Evolutionary conservation across 2,329 filamentous ascomycete species (phyloP).

Genomic region (Cercospora beticola): DNA sequence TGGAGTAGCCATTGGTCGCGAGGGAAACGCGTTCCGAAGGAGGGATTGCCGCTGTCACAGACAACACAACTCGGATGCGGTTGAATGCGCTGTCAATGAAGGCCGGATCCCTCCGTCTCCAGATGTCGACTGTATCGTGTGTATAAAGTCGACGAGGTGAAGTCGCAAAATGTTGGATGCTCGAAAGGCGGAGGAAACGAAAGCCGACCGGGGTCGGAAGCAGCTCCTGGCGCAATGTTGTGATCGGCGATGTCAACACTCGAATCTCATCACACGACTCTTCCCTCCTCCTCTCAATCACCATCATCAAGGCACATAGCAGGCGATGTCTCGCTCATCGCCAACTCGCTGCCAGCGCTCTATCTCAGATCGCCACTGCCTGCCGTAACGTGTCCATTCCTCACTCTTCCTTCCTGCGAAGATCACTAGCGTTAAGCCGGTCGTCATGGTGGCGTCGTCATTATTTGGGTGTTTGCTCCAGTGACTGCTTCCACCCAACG

Average conservation of each 20-base stretch:
- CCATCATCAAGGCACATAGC: neutral
- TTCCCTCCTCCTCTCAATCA: neutral
- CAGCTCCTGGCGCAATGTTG: neutral
- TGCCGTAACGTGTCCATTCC: neutral
- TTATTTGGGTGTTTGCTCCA: conserved; percentile 1
- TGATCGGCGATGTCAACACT: neutral
- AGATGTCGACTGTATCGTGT: neutral
- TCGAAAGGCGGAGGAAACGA: neutral
- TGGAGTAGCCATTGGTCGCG: conserved; percentile 8
- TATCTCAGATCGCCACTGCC: neutral
- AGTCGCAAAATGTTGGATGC: neutral
- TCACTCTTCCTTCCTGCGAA: neutral
- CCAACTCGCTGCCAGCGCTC: neutral
- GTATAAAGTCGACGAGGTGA: neutral
- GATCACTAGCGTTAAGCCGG: conserved; percentile 3
- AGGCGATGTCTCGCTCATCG: neutral
- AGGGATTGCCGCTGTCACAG: neutral
- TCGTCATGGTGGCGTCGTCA: conserved; percentile 9
- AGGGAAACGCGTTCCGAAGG: neutral
- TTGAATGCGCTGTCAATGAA: neutral
- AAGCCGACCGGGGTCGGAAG: neutral
- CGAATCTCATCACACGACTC: neutral
- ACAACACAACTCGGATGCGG: neutral
- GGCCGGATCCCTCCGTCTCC: neutral
- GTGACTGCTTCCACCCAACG: neutral